These are phyloP conservation scores for Polygonum maritimum DNA, from an alignment of 148 eudicot species.

Conservation along the genomic window DNA sequence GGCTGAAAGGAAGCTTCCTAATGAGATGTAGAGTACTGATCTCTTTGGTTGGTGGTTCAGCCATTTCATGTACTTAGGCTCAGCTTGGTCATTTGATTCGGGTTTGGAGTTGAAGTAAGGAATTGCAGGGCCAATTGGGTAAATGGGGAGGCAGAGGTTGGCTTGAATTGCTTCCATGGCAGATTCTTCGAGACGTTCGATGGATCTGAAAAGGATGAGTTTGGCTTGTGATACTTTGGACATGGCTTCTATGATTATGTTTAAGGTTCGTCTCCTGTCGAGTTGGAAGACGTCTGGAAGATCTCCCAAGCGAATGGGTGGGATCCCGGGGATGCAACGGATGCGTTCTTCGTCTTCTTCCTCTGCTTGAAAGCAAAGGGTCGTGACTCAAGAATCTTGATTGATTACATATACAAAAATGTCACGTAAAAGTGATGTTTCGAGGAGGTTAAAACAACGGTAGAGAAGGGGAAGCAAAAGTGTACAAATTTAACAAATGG, in stretches of 20 bases:
- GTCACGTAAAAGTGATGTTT: too few species aligned
- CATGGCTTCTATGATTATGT: not conserved
- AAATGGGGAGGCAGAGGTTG: slow-evolving; percentile 7
- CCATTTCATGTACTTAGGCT: slow-evolving; percentile 21
- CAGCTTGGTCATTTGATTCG: too few species aligned
- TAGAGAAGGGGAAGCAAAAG: too few species aligned
- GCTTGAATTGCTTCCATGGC: not conserved
- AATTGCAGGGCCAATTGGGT: slow-evolving; percentile 32
- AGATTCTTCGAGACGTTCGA: slow-evolving; percentile 16
- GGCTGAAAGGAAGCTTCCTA: slow-evolving; percentile 26
- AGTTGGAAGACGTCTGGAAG: not conserved
- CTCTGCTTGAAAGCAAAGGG: not conserved
- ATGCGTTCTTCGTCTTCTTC: not conserved
- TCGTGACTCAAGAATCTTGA: too few species aligned
- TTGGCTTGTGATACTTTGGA: not conserved
- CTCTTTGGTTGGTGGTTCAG: slow-evolving; percentile 19
- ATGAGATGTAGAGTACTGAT: slow-evolving; percentile 31
- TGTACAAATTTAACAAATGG: too few species aligned
- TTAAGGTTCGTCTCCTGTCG: not conserved
- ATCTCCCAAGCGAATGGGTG: not conserved
- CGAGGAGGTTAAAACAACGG: too few species aligned
- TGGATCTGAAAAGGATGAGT: slow-evolving; percentile 25
- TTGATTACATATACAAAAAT: too few species aligned
- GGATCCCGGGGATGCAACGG: not conserved
- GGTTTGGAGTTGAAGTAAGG: slow-evolving; percentile 15